Conservation (phyloP, 2,329 filamentous ascomycete species). For the Fusarium staphyleae region DNA sequence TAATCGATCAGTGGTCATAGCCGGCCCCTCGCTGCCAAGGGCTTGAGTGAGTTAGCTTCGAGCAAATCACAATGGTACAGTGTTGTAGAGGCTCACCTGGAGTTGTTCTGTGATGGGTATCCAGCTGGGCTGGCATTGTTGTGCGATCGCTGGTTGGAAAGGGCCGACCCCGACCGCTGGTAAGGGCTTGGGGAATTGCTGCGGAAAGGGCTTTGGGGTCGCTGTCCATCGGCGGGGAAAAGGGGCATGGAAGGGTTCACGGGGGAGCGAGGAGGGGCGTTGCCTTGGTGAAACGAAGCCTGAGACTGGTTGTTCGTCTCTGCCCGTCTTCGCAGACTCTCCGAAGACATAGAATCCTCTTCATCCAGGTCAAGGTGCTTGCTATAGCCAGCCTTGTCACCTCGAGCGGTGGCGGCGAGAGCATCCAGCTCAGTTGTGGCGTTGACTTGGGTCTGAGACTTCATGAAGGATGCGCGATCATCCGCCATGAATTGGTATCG, state of each 20-base stretch:
- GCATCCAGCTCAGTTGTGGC: slow-evolving; percentile 87
- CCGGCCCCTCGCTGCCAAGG: slow-evolving; percentile 56
- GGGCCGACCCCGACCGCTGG: slow-evolving; percentile 41
- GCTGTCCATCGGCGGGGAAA: slow-evolving; percentile 49
- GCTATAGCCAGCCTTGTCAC: slow-evolving; percentile 72
- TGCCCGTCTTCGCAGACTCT: slow-evolving; percentile 48
- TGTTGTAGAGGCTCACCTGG: slow-evolving; percentile 44
- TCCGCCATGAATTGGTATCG: slow-evolving; percentile 97
- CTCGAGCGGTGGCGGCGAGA: slow-evolving; percentile 85
- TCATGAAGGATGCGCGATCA: slow-evolving; percentile 96
- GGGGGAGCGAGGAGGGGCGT: slow-evolving; percentile 47
- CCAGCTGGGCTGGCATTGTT: slow-evolving; percentile 46
- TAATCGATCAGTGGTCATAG: slow-evolving; percentile 48
- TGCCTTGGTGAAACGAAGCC: slow-evolving; percentile 42
- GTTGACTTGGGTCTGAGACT: slow-evolving; percentile 83
- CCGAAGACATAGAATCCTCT: slow-evolving; percentile 51
- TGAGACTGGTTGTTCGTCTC: slow-evolving; percentile 45
- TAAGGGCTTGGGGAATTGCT: slow-evolving; percentile 48
- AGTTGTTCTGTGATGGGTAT: slow-evolving; percentile 49
- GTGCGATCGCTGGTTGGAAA: slow-evolving; percentile 45
- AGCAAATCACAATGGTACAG: no score
- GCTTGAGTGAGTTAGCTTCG: slow-evolving; percentile 41
- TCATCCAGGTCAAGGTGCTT: slow-evolving; percentile 51
- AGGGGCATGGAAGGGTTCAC: slow-evolving; percentile 54
- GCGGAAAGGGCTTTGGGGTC: slow-evolving; percentile 48